Percentiles rank a stretch among this genome's conserved stretches.
Evolutionary conservation across 352 stramenopile species (phyloP).

Genomic region (Phytophthora pistaciae): DNA sequence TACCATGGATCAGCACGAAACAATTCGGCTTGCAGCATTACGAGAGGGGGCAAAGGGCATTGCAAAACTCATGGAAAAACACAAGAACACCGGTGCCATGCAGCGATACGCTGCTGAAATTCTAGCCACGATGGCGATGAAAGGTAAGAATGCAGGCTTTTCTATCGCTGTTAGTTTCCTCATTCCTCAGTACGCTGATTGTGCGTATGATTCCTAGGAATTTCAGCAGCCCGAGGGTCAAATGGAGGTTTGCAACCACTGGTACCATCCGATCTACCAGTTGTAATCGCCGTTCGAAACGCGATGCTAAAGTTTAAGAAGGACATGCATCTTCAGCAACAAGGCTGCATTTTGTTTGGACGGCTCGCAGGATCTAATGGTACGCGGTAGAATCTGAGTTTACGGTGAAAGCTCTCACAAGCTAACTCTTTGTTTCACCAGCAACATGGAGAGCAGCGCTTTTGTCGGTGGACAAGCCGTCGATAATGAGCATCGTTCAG

Average conservation of each 20-base stretch:
- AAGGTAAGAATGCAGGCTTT: slow-evolving; percentile 30
- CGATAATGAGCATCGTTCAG: slow-evolving; percentile 34
- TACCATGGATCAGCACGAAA: slow-evolving; percentile 44
- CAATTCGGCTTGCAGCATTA: slow-evolving; percentile 34
- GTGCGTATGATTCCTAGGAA: background rate
- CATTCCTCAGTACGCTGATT: background rate
- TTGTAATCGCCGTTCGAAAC: slow-evolving; percentile 38
- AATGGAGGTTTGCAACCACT: slow-evolving; percentile 22
- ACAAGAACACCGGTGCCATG: slow-evolving; percentile 40
- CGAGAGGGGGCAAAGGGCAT: slow-evolving; percentile 31
- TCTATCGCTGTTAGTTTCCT: background rate
- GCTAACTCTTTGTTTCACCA: slow-evolving; percentile 13
- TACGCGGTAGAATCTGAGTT: background rate
- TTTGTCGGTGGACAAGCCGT: slow-evolving; percentile 22
- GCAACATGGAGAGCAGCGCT: slow-evolving; percentile 47
- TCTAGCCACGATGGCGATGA: slow-evolving; percentile 51
- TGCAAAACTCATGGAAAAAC: slow-evolving; percentile 52
- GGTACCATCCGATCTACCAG: slow-evolving; percentile 29
- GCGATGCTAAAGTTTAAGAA: slow-evolving; percentile 64
- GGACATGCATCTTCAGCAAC: slow-evolving; percentile 47
- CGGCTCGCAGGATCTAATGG: slow-evolving; percentile 43
- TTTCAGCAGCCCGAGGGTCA: slow-evolving; percentile 5
- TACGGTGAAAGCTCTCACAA: background rate
- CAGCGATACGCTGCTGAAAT: slow-evolving; percentile 52
- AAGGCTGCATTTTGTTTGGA: slow-evolving; percentile 55